A percentile compares a stretch with the other conserved stretches of the same genome.
phyloP scores from a whole-genome alignment of 1,139 yeast species.

The Saccharomyces hybrid region DNA sequence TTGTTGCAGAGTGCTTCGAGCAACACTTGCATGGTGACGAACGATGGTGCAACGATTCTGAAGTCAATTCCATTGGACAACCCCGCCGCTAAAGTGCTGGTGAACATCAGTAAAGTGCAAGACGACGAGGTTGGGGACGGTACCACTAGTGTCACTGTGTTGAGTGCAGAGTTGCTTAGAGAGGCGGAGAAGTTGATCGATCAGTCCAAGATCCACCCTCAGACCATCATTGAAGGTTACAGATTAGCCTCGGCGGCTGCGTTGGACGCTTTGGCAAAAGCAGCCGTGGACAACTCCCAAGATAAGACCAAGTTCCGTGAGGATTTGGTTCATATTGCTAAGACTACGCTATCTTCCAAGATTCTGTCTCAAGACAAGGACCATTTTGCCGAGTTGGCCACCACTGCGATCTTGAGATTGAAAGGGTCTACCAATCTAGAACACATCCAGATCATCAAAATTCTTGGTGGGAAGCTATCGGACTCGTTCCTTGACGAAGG shows the following conservation, averaged over 20 bases:
- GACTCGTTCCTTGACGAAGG: slow-evolving; percentile 97
- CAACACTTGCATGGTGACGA: slow-evolving; percentile 73
- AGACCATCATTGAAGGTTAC: slow-evolving; percentile 92
- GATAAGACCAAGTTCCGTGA: slow-evolving; percentile 58
- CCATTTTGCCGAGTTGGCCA: slow-evolving; percentile 81
- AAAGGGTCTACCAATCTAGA: slow-evolving; percentile 93
- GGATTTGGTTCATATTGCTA: slow-evolving; percentile 82
- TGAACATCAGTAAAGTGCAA: slow-evolving; percentile 92
- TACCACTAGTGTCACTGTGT: slow-evolving; percentile 95
- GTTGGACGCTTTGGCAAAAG: slow-evolving; percentile 63
- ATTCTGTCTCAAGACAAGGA: slow-evolving; percentile 92
- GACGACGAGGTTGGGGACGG: slow-evolving; percentile 97
- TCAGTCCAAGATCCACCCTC: slow-evolving; percentile 88
- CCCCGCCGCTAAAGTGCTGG: slow-evolving; percentile 97
- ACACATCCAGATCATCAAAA: slow-evolving; percentile 88
- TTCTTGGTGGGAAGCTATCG: slow-evolving; percentile 83
- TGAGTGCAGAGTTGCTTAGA: slow-evolving; percentile 83
- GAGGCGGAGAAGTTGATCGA: slow-evolving; percentile 94
- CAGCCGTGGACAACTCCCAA: slow-evolving; percentile 68
- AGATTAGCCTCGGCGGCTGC: slow-evolving; percentile 85
- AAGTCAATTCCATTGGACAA: slow-evolving; percentile 93
- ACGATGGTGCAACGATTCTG: slow-evolving; percentile 96
- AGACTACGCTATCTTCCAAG: slow-evolving; percentile 88
- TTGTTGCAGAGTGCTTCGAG: slow-evolving; percentile 81
- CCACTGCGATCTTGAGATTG: slow-evolving; percentile 85